Percentiles rank a stretch among this genome's conserved stretches.
Conservation (phyloP, 352 stramenopile species). For the Phytopythium delawarense region DNA sequence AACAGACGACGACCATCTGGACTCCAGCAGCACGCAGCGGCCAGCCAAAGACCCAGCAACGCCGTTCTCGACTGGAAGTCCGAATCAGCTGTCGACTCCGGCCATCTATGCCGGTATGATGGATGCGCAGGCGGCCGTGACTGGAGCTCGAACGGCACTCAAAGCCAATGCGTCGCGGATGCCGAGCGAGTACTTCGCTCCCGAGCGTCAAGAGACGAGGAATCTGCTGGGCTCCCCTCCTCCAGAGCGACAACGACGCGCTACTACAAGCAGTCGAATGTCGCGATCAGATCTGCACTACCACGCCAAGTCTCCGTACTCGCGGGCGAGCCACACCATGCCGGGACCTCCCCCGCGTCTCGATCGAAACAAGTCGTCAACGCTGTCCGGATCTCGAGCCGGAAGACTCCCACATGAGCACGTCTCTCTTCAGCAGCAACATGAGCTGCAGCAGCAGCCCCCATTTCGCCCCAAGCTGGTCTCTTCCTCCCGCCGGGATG, state of each 20-base stretch:
- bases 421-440: neutral
- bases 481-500: neutral
- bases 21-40: neutral
- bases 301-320: neutral
- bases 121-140: neutral
- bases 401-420: conserved; percentile 1
- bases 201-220: neutral
- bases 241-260: conserved; percentile 5
- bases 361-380: neutral
- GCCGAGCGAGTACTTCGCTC: neutral
- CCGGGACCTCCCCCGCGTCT: neutral
- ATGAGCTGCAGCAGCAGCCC: neutral
- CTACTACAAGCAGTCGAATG: neutral
- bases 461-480: neutral
- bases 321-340: neutral
- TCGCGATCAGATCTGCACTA: neutral
- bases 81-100: neutral
- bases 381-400: neutral
- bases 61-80: neutral
- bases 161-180: neutral
- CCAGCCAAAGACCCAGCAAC: neutral
- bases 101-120: neutral
- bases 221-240: conserved; percentile 10
- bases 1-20: conserved; percentile 1
- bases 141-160: neutral